A percentile compares a stretch with the other conserved stretches of the same genome.
phyloP scores from a whole-genome alignment of 129 eudicot genomes.

The Pulicaria dysenterica region DNA sequence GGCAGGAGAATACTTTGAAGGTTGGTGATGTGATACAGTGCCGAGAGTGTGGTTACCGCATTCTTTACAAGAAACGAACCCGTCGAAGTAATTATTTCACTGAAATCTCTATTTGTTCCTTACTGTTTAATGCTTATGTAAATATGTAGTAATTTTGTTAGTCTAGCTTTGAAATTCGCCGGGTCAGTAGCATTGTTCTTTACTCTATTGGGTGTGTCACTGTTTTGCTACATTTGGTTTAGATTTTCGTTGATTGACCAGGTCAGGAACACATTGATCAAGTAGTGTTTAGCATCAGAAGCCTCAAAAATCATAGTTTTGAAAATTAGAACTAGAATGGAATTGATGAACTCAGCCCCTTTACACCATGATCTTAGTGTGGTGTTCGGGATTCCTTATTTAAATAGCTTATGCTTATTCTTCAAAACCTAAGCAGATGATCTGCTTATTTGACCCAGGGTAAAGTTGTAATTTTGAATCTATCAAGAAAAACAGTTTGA shows the following conservation, averaged over 20 bases:
- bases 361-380: no score
- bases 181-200: not conserved
- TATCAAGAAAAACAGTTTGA: no score
- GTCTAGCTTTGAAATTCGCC: not conserved
- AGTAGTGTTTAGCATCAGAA: not conserved
- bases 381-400: no score
- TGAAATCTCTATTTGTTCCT: not conserved
- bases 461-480: no score
- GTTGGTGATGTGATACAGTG: slow-evolving; percentile 91
- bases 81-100: slow-evolving; percentile 56
- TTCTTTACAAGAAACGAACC: slow-evolving; percentile 89
- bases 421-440: no score
- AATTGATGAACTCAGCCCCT: not conserved
- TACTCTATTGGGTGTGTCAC: not conserved
- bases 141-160: not conserved
- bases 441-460: no score
- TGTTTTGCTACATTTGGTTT: not conserved
- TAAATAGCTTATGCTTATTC: no score
- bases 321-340: not conserved
- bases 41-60: slow-evolving; percentile 91
- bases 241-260: no score
- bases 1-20: slow-evolving; percentile 79
- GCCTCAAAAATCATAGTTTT: not conserved
- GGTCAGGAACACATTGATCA: not conserved
- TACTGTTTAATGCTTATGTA: not conserved